Base-by-base conservation (phyloP, 495 filamentous ascomycete species). In the Penicillium alfredii region DNA sequence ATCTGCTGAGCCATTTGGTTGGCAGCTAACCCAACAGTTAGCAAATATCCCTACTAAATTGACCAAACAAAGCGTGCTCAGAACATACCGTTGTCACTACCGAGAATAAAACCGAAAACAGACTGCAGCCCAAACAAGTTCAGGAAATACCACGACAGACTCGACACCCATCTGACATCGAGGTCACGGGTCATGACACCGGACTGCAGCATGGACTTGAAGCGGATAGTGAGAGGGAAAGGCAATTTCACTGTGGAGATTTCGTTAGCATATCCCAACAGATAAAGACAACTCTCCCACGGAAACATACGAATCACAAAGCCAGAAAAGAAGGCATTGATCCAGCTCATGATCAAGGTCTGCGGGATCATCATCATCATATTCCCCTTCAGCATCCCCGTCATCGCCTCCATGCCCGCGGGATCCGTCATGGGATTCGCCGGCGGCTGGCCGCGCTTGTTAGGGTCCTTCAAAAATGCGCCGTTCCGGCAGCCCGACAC, bases 341-440 rank as follows among this genome's bases (percentile, higher is more conserved):
- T 96, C 92, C 92, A 98, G 35, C 92, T 87, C 92, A 98, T 98
- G 45, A 97, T 97, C 61, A 97, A 62, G 3, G 89, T 97, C 60
- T 98, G 94, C 30, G 92, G 93, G 25, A 98, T 87, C 74, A 98
- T 97, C 92, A 95, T 97, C 47, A 90, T 88, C 86, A 98, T 94
- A 53, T 98, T 94, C 33, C 88, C 88, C 78, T 96, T 98, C 80
- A 97, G 86, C 88, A 94, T 94, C 38, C 90, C 90, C 92, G 97
- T 97, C 90, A 97, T 96, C 38, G 86, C 88, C 55, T 97, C 93
- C 93, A 97, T 98, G 31, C 85, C 88, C 32, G 81, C 84, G n/a
- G 92, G 92, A 62, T 98, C 92, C 21, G 81, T 84, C 85, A 97
- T 89, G 12, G 93, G 92, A 62, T 98, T 97, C 33, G 86, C 79